These are phyloP conservation scores for Nematocida sp. DNA, from an alignment of 371 early-diverging fungal species.

Conservation along the genomic window DNA sequence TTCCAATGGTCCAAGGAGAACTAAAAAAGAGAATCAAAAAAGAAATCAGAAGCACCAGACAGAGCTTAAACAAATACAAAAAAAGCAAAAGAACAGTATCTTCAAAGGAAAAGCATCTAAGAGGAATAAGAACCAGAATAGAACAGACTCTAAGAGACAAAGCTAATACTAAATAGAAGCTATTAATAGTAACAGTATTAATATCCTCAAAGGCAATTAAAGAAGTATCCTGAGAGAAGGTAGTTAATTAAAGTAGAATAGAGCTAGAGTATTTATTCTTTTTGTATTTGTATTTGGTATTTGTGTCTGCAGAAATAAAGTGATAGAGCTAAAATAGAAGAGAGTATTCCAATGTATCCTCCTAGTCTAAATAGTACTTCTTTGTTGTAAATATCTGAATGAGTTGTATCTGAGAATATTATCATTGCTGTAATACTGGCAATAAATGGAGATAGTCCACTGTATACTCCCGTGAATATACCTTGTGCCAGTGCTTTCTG, in stretches of 20 bases:
- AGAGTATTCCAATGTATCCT: constrained; percentile 25
- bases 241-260: constrained; percentile 21
- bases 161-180: neutral
- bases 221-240: no score
- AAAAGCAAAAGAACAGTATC: constrained; percentile 19
- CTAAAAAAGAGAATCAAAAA: constrained; percentile 8
- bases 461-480: constrained; percentile 38
- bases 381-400: neutral
- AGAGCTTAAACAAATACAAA: constrained; percentile 11
- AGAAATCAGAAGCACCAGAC: neutral
- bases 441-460: constrained; percentile 46
- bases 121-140: constrained; percentile 34
- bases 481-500: constrained; percentile 42
- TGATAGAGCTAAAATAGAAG: constrained; percentile 1
- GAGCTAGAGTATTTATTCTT: constrained; percentile 5
- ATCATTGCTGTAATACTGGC: constrained; percentile 27
- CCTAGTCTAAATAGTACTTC: constrained; percentile 14
- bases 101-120: constrained; percentile 8
- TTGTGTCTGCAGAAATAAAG: neutral
- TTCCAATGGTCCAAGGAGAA: constrained; percentile 43
- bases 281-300: neutral
- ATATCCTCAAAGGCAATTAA: no score
- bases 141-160: constrained; percentile 7
- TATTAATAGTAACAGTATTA: no score
- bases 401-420: constrained; percentile 20